A percentile compares a stretch with the other conserved stretches of the same genome.
Conservation (phyloP, 2,329 filamentous ascomycete genomes). For the Monosporascus sp. region DNA sequence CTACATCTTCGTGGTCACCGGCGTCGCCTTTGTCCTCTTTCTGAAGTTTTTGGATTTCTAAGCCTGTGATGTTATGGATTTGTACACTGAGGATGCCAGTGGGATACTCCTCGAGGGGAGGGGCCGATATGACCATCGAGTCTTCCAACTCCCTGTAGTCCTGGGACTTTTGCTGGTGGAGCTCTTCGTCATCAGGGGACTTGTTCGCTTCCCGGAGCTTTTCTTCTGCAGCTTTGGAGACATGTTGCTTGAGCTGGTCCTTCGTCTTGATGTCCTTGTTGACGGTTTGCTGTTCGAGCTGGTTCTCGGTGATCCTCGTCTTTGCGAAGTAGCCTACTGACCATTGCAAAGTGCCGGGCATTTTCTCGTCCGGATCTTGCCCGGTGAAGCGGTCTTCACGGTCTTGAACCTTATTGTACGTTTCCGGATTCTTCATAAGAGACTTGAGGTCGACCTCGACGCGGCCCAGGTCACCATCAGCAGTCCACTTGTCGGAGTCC, state of each 20-base stretch:
- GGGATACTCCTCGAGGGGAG: slow-evolving; percentile 55
- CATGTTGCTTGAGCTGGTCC: slow-evolving; percentile 54
- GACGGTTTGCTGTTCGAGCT: slow-evolving; percentile 56
- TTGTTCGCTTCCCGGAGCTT: slow-evolving; percentile 62
- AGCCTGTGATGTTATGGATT: slow-evolving; percentile 66
- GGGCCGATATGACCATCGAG: slow-evolving; percentile 62
- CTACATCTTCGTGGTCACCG: slow-evolving; percentile 48
- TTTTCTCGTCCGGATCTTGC: slow-evolving; percentile 58
- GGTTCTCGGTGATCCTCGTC: slow-evolving; percentile 54
- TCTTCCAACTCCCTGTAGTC: slow-evolving; percentile 58
- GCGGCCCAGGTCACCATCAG: slow-evolving; percentile 69
- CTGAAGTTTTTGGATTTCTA: slow-evolving; percentile 56
- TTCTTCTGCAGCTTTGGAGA: slow-evolving; percentile 46
- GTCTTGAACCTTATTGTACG: slow-evolving; percentile 57
- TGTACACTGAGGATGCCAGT: slow-evolving; percentile 66
- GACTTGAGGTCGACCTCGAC: slow-evolving; percentile 64
- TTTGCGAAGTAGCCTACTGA: slow-evolving; percentile 69
- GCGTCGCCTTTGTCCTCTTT: slow-evolving; percentile 46
- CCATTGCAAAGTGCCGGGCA: slow-evolving; percentile 67
- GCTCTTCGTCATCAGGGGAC: slow-evolving; percentile 53
- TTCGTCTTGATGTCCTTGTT: slow-evolving; percentile 52
- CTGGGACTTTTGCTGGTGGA: slow-evolving; percentile 63
- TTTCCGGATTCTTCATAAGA: slow-evolving; percentile 54
- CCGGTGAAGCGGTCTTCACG: slow-evolving; percentile 62
- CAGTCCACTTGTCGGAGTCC: slow-evolving; percentile 68